Base-by-base conservation (phyloP, 106 monocot species). In the Acorus gramineus region DNA sequence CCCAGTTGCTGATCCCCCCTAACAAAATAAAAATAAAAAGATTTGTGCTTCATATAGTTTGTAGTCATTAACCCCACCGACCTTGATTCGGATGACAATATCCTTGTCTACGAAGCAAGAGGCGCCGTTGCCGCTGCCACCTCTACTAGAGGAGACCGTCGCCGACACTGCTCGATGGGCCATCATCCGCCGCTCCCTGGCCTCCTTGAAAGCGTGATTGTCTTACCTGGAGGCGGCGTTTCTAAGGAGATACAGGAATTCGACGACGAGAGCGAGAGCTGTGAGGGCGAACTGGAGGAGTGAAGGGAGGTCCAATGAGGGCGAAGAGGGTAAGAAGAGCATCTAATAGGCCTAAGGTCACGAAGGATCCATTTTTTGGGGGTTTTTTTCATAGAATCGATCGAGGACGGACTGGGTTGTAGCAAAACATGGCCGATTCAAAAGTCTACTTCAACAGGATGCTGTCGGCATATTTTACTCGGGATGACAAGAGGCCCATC, bases 371-470 rank as follows among this genome's bases (percentile, higher is more conserved):
- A n/a, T n/a, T n/a, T n/a, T n/a, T 4, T 6, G 57, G 53, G 55
- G 62, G 56, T 69, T n/a, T 79, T 53, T 76, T n/a, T n/a, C 76
- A 79, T 76, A 51, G n/a, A n/a, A n/a, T n/a, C n/a, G 73, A 82
- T 70, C 72, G 66, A 71, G 56, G 52, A 13, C n/a, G 50, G 11
- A 52, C n/a, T n/a, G n/a, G n/a, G n/a, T n/a, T n/a, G n/a, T n/a
- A n/a, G n/a, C n/a, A n/a, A n/a, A n/a, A n/a, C n/a, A n/a, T n/a
- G n/a, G n/a, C n/a, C n/a, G n/a, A n/a, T n/a, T n/a, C n/a, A n/a
- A n/a, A n/a, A n/a, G n/a, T n/a, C n/a, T n/a, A n/a, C n/a, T n/a
- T n/a, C n/a, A n/a, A n/a, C n/a, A n/a, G n/a, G n/a, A n/a, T n/a
- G n/a, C n/a, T n/a, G n/a, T n/a, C n/a, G n/a, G n/a, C n/a, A n/a